Conservation (phyloP, 1,284 basidiomycete species). For the Sanghuangporus sanghuang region DNA sequence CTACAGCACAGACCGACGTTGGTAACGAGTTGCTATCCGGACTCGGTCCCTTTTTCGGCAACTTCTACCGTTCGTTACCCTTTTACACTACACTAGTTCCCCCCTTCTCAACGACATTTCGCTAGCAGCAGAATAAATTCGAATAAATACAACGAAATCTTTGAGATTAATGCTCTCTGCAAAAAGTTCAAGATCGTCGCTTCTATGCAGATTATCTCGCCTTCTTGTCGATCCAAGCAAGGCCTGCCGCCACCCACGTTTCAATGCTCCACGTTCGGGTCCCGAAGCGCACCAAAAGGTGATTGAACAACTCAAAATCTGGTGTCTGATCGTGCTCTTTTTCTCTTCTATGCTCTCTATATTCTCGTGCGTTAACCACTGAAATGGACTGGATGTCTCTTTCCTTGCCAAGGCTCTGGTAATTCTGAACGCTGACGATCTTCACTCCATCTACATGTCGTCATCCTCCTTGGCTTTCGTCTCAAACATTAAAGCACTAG, state of each 20-base stretch:
- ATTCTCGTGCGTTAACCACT: no score
- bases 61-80: neutral
- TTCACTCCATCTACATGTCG: neutral
- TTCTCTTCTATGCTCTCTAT: no score
- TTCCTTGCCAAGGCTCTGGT: neutral
- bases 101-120: neutral
- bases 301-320: neutral
- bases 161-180: neutral
- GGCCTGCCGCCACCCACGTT: slow-evolving; percentile 3
- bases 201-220: neutral
- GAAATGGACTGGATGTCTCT: neutral
- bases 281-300: neutral
- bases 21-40: slow-evolving; percentile 2
- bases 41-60: neutral
- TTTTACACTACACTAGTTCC: neutral
- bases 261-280: neutral
- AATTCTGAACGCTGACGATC: neutral
- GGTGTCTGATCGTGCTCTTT: neutral
- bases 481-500: neutral
- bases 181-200: neutral
- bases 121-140: neutral
- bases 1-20: no score
- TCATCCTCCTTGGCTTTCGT: neutral
- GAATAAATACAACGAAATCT: neutral
- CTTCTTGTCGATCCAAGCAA: slow-evolving; percentile 1